Evolutionary conservation across 306 rosid genomes (phyloP).

Genomic region (Sesbania bispinosa): DNA sequence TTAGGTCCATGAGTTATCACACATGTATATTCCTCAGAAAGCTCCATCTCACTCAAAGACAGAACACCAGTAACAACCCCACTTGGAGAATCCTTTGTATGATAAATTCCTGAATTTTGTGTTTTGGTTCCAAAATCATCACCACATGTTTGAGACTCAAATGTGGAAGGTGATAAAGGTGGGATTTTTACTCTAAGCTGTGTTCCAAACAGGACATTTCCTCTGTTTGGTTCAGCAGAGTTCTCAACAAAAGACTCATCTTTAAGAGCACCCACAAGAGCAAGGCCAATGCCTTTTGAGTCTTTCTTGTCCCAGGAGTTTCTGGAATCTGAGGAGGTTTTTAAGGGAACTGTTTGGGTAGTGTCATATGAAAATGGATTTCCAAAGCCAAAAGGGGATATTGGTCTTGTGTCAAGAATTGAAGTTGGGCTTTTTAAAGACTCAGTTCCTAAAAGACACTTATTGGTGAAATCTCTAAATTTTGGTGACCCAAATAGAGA

Average conservation of each 20-base stretch:
- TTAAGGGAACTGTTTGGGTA: slow-evolving; percentile 26
- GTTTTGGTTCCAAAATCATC: slow-evolving; percentile 35
- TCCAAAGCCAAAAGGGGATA: slow-evolving; percentile 32
- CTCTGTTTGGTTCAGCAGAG: slow-evolving; percentile 27
- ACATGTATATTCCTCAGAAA: slow-evolving; percentile 84
- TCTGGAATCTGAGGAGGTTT: slow-evolving; percentile 37
- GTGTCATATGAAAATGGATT: slow-evolving; percentile 36
- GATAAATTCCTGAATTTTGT: slow-evolving; percentile 30
- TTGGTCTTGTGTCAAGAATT: slow-evolving; percentile 53
- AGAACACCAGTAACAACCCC: neutral
- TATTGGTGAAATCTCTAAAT: slow-evolving; percentile 54
- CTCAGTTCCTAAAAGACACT: slow-evolving; percentile 51
- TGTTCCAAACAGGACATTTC: slow-evolving; percentile 51
- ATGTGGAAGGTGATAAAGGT: slow-evolving; percentile 16
- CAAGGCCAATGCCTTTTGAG: slow-evolving; percentile 64
- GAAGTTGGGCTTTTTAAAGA: slow-evolving; percentile 68
- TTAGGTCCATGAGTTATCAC: slow-evolving; percentile 75
- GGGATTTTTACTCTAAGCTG: slow-evolving; percentile 71
- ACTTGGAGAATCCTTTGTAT: slow-evolving; percentile 24
- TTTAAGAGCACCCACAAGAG: slow-evolving; percentile 46
- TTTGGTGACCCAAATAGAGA: slow-evolving; percentile 69
- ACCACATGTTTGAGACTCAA: slow-evolving; percentile 30
- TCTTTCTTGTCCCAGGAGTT: slow-evolving; percentile 37
- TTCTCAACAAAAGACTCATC: slow-evolving; percentile 31
- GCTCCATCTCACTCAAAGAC: slow-evolving; percentile 70